Percentiles rank a stretch among this genome's conserved stretches.
phyloP scores from a whole-genome alignment of 495 filamentous ascomycete genomes.

The Chaetomidium leptoderma region DNA sequence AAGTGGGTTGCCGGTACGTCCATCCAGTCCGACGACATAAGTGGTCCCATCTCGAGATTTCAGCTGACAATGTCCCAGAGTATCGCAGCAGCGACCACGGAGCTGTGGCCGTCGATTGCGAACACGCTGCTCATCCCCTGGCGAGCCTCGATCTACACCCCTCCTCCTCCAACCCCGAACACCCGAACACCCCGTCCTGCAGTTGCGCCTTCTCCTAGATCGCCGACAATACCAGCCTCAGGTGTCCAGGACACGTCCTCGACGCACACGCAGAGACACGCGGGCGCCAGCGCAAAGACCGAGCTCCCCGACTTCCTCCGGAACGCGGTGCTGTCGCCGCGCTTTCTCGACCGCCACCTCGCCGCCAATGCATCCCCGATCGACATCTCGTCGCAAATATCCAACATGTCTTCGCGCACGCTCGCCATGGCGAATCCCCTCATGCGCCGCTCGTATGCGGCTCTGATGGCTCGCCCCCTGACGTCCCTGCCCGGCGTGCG shows the following conservation, averaged over 20 bases:
- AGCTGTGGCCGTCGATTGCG: slow-evolving; percentile 54
- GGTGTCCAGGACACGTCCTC: slow-evolving; percentile 8
- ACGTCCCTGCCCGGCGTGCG: slow-evolving; percentile 23
- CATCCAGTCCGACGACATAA: not conserved
- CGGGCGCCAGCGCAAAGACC: slow-evolving; percentile 14
- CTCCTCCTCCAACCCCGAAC: slow-evolving; percentile 14
- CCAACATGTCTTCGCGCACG: slow-evolving; percentile 29
- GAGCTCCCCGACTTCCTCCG: slow-evolving; percentile 43
- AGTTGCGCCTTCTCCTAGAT: slow-evolving; percentile 7
- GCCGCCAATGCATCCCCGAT: slow-evolving; percentile 19
- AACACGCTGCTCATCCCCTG: slow-evolving; percentile 45
- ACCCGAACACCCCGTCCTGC: not conserved
- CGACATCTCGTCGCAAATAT: slow-evolving; percentile 29
- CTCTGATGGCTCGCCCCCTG: slow-evolving; percentile 25
- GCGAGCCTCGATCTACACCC: slow-evolving; percentile 24
- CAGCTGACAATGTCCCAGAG: slow-evolving; percentile 28
- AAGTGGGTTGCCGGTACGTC: slow-evolving; percentile 41
- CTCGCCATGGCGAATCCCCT: slow-evolving; percentile 39
- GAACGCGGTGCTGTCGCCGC: slow-evolving; percentile 20
- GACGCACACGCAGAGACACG: not conserved
- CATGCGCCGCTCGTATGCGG: slow-evolving; percentile 26
- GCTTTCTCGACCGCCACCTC: slow-evolving; percentile 20
- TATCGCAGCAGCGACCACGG: slow-evolving; percentile 48
- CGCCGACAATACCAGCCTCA: slow-evolving; percentile 15
- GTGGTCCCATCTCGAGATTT: not conserved